Evolutionary conservation across 2,329 filamentous ascomycete genomes (phyloP).

Genomic region (Falciphora oryzae): DNA sequence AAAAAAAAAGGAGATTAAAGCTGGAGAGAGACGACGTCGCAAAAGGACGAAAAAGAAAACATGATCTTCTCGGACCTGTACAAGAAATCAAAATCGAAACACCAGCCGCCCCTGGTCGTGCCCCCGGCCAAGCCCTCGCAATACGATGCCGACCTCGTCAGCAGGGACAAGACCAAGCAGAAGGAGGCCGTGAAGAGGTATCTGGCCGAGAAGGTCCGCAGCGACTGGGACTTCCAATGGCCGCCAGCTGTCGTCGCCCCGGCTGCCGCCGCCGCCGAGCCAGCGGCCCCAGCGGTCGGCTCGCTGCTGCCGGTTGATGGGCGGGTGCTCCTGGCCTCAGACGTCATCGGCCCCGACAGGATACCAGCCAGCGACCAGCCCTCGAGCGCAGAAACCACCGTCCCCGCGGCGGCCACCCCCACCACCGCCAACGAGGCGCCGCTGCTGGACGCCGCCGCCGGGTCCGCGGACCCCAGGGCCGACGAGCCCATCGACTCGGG

Average conservation of each 20-base stretch:
- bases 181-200: constrained; percentile 57
- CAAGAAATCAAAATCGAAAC: constrained; percentile 46
- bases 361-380: constrained; percentile 12
- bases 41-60: constrained; percentile 14
- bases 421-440: constrained; percentile 12
- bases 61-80: constrained; percentile 58
- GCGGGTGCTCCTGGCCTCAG: background rate
- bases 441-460: constrained; percentile 1
- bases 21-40: too few species aligned
- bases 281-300: background rate
- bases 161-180: constrained; percentile 55
- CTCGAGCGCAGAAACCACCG: background rate
- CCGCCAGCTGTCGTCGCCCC: constrained; percentile 26
- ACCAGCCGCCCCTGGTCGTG: constrained; percentile 24
- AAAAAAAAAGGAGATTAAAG: too few species aligned
- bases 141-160: constrained; percentile 55
- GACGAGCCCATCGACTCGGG: constrained; percentile 23
- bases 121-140: constrained; percentile 29
- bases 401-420: background rate
- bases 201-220: constrained; percentile 46
- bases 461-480: background rate
- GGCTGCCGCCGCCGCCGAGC: background rate
- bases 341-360: constrained; percentile 10
- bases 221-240: constrained; percentile 58
- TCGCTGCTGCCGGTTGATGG: background rate